Evolutionary conservation across 140 eudicot species (phyloP), one percentile per base, ranked within the genome.

Genomic region (Senecio squalidus): DNA sequence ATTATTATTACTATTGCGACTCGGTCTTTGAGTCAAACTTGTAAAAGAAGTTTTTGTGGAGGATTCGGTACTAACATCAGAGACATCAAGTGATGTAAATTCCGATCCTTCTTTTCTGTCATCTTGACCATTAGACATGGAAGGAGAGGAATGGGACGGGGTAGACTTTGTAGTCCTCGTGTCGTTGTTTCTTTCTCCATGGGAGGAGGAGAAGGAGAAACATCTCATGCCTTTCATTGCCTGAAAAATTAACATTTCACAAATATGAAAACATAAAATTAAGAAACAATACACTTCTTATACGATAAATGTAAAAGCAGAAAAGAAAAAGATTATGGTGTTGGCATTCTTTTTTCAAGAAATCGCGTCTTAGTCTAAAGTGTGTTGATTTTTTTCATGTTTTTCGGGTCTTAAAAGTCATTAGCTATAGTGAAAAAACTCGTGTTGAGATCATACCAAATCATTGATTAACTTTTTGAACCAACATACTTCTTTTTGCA

Each of bases 181-280:
- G 40, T 77, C 84, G 16, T 56, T 76, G 41, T 24, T 62, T 67
- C 72, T 82, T 29, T 69, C 70, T 55, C 78, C 68, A 29, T 64
- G 77, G 67, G 77, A 60, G 5, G 47, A 66, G 1, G 76, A 70
- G 60, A 70, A 83, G 6, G 74, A 75, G 72, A 86, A 86, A 72
- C 95, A 86, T 85, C 78, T 73, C 95, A 86, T 86, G 15, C 51
- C 66, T 67, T 57, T 73, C 72, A 72, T 64, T 49, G 53, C 65
- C 59, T 52, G 60, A 38, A 65, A 54, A 71, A 6, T 9, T 6
- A 69, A 7, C 16, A 49, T 58, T n/a, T 38, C 3, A 30, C 8
- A 40, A 17, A 9, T 9, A 59, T 59, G 26, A 40, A 49, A 48
- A n/a, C n/a, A n/a, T n/a, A n/a, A n/a, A n/a, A n/a, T n/a, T n/a